phyloP scores from a whole-genome alignment of 805 yeast species.

The Suhomyces vadensis region DNA sequence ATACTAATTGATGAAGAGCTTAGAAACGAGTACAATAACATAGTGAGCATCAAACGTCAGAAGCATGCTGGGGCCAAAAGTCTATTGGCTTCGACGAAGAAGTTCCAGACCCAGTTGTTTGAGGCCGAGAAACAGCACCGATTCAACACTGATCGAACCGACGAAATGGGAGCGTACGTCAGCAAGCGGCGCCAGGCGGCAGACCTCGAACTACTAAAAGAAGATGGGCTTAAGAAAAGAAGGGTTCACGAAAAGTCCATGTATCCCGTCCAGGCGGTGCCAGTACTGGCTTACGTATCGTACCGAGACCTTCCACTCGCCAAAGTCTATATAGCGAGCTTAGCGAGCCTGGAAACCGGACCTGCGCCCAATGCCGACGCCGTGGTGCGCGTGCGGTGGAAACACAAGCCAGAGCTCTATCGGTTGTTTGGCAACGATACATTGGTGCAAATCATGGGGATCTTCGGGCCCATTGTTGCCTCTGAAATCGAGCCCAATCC shows the following conservation, averaged over 20 bases:
- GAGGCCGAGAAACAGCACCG: conserved; percentile 22
- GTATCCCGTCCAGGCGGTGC: not conserved
- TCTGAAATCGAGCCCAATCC: conserved; percentile 9
- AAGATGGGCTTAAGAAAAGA: conserved; percentile 30
- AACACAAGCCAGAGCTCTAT: conserved; percentile 37
- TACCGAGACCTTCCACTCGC: conserved; percentile 21
- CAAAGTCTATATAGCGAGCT: conserved; percentile 2
- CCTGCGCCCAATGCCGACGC: not conserved
- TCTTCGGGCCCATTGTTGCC: conserved; percentile 42
- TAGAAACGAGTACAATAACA: conserved; percentile 31
- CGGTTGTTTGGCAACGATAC: conserved; percentile 32
- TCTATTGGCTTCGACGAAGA: conserved; percentile 22
- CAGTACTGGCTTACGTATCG: conserved; percentile 16
- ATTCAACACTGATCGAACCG: conserved; percentile 8
- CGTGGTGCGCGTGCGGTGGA: conserved; percentile 45
- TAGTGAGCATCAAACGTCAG: conserved; percentile 18
- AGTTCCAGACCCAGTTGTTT: conserved; percentile 32
- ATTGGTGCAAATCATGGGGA: conserved; percentile 41
- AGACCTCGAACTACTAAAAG: conserved; percentile 19
- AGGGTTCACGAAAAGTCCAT: conserved; percentile 22
- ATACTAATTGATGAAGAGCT: conserved; percentile 28
- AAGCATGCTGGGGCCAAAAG: conserved; percentile 12
- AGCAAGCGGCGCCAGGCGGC: conserved; percentile 5
- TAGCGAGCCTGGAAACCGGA: conserved; percentile 1
- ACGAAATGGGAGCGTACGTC: conserved; percentile 6